Evolutionary conservation across 2,329 filamentous ascomycete genomes (phyloP).

Genomic region (Talaromyces sp.): DNA sequence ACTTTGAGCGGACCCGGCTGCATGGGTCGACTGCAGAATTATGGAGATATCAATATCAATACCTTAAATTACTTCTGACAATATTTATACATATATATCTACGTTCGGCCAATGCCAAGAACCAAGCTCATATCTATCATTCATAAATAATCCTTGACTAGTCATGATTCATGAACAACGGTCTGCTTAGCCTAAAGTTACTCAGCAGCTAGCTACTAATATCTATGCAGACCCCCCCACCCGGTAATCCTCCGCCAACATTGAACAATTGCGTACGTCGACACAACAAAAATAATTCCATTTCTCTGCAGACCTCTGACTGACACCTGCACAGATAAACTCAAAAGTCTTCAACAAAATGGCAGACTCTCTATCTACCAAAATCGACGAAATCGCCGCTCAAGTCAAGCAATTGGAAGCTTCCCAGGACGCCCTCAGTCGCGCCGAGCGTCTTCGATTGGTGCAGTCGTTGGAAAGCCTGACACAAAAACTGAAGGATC

Average conservation of each 20-base stretch:
- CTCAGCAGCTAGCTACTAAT: not conserved
- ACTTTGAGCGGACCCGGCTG: not conserved
- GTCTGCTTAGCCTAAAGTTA: not conserved
- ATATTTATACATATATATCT: too few relatives aligned
- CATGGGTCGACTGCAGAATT: not conserved
- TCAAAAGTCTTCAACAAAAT: not conserved
- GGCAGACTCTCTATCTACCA: conserved; percentile 8
- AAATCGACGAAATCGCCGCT: conserved; percentile 12
- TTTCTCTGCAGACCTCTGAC: not conserved
- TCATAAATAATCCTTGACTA: not conserved
- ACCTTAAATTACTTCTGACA: too few relatives aligned
- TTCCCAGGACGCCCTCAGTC: conserved; percentile 5
- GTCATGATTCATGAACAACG: not conserved
- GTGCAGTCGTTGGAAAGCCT: conserved; percentile 15
- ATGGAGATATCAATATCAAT: too few relatives aligned
- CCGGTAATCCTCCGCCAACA: not conserved
- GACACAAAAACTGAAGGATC: conserved; percentile 20
- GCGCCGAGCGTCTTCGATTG: conserved; percentile 12
- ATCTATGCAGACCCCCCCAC: not conserved
- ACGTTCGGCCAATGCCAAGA: too few relatives aligned
- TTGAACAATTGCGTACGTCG: too few relatives aligned
- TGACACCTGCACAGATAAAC: not conserved
- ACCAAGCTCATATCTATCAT: too few relatives aligned
- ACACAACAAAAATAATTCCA: not conserved
- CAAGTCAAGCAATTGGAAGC: conserved; percentile 12